phyloP scores from a whole-genome alignment of 2,329 filamentous ascomycete genomes.

The Nemania sp. region DNA sequence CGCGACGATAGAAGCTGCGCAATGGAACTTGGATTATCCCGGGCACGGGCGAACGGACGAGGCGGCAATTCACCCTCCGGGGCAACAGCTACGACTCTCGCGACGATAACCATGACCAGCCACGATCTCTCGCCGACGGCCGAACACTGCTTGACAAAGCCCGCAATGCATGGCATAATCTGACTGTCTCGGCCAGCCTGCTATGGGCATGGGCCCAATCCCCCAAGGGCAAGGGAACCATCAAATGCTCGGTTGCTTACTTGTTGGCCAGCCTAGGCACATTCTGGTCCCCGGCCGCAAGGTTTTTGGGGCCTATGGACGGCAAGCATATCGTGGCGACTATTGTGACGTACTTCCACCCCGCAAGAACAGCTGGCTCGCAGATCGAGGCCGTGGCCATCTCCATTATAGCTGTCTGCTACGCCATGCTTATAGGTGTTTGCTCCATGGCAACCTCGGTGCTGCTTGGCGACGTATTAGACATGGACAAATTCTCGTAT shows the following conservation, averaged over 20 bases:
- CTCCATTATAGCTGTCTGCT: conserved; percentile 76
- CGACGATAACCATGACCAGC: conserved; percentile 39
- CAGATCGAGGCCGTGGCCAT: conserved; percentile 86
- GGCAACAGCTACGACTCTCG: conserved; percentile 46
- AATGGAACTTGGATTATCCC: conserved; percentile 89
- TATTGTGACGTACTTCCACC: conserved; percentile 93
- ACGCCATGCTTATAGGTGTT: conserved; percentile 75
- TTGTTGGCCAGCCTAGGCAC: conserved; percentile 84
- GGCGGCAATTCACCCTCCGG: conserved; percentile 78
- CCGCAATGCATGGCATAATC: conserved; percentile 43
- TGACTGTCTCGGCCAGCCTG: conserved; percentile 45
- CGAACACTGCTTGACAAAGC: conserved; percentile 45
- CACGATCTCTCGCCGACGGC: conserved; percentile 44
- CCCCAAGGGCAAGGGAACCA: conserved; percentile 74
- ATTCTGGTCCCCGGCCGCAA: conserved; percentile 74
- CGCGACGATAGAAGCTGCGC: conserved; percentile 67
- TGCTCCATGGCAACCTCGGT: conserved; percentile 89
- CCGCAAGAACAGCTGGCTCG: conserved; percentile 80
- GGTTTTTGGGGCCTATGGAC: conserved; percentile 79
- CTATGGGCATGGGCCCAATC: conserved; percentile 68
- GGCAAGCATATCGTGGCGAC: conserved; percentile 94
- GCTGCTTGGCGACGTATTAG: conserved; percentile 70
- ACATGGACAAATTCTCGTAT: conserved; percentile 74
- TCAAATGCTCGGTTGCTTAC: conserved; percentile 93
- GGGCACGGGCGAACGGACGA: conserved; percentile 80